phyloP scores from a whole-genome alignment of 2,329 filamentous ascomycete genomes.

The Beauveria varroae region DNA sequence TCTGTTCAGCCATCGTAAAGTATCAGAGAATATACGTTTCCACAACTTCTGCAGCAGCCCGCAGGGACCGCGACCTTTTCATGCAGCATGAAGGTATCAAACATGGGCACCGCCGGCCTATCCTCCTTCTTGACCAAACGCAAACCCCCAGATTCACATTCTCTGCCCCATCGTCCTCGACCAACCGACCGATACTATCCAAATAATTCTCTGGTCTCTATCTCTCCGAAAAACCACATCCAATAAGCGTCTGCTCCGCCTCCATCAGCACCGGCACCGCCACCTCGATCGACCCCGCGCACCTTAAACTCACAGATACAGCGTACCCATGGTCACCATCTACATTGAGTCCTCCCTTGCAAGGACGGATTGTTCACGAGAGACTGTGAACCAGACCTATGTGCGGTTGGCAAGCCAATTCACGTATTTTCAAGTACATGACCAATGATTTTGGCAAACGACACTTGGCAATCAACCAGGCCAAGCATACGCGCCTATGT shows the following conservation, averaged over 20 bases:
- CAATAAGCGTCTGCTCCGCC: conserved; percentile 11
- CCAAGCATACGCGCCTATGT: neutral
- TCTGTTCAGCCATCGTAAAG: neutral
- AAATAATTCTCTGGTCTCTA: conserved; percentile 9
- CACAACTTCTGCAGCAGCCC: neutral
- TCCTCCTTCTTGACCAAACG: conserved; percentile 14
- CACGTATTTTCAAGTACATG: neutral
- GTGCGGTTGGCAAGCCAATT: neutral
- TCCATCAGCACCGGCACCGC: conserved; percentile 14
- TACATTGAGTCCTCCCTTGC: conserved; percentile 12
- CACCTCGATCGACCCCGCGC: conserved; percentile 7
- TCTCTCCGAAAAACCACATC: conserved; percentile 13
- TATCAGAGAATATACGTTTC: no score
- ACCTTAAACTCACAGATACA: conserved; percentile 10
- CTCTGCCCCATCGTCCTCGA: conserved; percentile 11
- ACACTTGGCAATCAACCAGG: neutral
- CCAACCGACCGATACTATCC: conserved; percentile 11
- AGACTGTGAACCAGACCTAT: neutral
- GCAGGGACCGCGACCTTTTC: conserved; percentile 11
- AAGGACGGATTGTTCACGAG: neutral
- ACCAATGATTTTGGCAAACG: conserved; percentile 4
- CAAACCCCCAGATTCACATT: conserved; percentile 13
- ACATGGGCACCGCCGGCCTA: conserved; percentile 11
- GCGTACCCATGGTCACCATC: conserved; percentile 13
- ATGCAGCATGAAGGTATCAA: conserved; percentile 14